Evolutionary conservation across 1,139 yeast genomes (phyloP), one percentile per base, ranked within the genome.

Genomic region (Hyphopichia khmerensis): DNA sequence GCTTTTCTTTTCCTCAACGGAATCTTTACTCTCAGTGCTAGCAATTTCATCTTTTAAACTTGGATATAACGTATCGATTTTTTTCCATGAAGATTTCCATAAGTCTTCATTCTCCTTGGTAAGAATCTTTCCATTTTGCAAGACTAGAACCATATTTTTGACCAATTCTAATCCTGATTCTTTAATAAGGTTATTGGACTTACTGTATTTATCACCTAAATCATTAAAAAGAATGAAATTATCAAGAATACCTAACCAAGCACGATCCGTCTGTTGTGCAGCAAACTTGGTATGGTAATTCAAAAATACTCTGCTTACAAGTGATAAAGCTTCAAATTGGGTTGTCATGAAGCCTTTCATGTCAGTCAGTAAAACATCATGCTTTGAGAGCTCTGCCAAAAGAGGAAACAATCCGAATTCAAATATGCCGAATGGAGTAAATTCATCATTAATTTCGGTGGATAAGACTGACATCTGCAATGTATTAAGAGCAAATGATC

Each of bases 331-430:
- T 47, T 85, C 90, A 39, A 75, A 67, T 45, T 87, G 84, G 0
- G 90, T 84, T 43, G 72, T 72, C 4, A 72, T 67, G 75, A 81
- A 87, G 36, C 91, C 91, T 16, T 61, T 59, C 2, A 74, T 70
- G 56, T 86, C 95, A 1, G 87, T 80, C 43, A 75, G 79, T 46
- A 80, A 70, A 1, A 85, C 87, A 43, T 85, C 90, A 0, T 80
- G 80, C 50, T 82, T 83, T 43, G 84, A 65, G 31, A 87, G 64
- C 49, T 83, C 87, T 19, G 81, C 75, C 39, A 90, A 67, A 35
- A 91, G 69, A 10, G 96, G 93, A 59, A 89, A 77, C 33, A 91
- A 69, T 1, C 91, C 93, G 39, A 75, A 75, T 37, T 85, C 90
- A 50, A 90, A 82, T 1, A 87, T 65, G 5, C 82, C 83, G 34